These are phyloP conservation scores for Stereum hirsutum DNA, from an alignment of 1,284 basidiomycete genomes.

Conservation along the genomic window DNA sequence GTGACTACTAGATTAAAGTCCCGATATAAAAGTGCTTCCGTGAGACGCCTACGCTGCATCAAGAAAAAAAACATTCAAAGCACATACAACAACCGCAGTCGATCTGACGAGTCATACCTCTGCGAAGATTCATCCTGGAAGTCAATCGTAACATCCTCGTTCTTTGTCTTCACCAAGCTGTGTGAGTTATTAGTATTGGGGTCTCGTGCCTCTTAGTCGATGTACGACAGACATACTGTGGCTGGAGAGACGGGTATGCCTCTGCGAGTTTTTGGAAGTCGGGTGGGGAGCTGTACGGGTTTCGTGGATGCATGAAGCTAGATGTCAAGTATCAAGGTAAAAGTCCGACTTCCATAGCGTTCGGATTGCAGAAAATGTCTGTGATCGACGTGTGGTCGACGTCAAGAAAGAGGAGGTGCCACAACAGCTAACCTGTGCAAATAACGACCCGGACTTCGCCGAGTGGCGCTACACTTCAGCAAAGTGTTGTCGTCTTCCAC, in stretches of 20 bases:
- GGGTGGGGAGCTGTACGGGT: conserved; percentile 44
- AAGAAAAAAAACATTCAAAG: neutral
- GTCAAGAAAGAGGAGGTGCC: too few species aligned
- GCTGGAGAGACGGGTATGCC: conserved; percentile 46
- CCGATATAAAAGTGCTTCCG: conserved; percentile 63
- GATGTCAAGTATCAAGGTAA: neutral
- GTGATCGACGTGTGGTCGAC: too few species aligned
- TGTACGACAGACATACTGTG: conserved; percentile 38
- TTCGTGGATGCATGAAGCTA: conserved; percentile 51
- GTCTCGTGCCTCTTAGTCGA: too few species aligned
- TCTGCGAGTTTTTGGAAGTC: conserved; percentile 60
- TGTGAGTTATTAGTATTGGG: neutral
- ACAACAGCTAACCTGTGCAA: too few species aligned
- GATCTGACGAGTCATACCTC: conserved; percentile 31
- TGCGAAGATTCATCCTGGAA: conserved; percentile 66
- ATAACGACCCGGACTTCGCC: too few species aligned
- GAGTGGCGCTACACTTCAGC: too few species aligned
- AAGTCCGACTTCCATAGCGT: neutral
- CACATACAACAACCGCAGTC: neutral
- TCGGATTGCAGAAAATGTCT: too few species aligned
- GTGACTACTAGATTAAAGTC: conserved; percentile 64
- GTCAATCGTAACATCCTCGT: conserved; percentile 45
- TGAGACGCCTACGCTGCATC: conserved; percentile 49
- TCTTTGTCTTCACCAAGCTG: conserved; percentile 24
- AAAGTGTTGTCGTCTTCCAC: too few species aligned